A percentile compares a stretch with the other conserved stretches of the same genome.
Evolutionary conservation across 2,329 filamentous ascomycete genomes (phyloP).

Genomic region (Ophiostoma tasmaniense): DNA sequence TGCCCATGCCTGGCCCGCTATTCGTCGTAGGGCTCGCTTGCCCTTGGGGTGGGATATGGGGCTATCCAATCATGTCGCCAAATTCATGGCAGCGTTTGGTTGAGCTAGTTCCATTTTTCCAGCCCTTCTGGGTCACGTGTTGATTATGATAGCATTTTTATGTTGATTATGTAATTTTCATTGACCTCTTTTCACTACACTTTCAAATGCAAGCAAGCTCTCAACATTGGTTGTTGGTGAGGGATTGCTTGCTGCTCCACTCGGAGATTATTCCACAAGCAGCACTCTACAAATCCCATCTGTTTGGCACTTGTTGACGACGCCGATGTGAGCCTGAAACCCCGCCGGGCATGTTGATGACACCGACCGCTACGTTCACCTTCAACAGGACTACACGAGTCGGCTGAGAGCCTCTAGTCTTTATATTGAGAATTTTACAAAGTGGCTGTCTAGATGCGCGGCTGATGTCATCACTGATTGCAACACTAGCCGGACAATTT

Average conservation of each 20-base stretch:
- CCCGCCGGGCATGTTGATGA: too few relatives aligned
- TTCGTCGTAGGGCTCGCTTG: conserved; percentile 13
- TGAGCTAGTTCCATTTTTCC: neutral
- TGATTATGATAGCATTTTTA: neutral
- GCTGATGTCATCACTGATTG: neutral
- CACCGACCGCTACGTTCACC: too few relatives aligned
- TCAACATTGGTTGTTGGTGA: too few relatives aligned
- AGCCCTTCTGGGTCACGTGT: neutral
- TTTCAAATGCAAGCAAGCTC: neutral
- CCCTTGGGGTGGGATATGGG: neutral
- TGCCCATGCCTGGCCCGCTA: neutral
- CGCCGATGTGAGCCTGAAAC: too few relatives aligned
- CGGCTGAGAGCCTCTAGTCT: too few relatives aligned
- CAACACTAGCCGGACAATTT: neutral
- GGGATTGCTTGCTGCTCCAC: too few relatives aligned
- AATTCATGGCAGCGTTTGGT: neutral
- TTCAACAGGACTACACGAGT: too few relatives aligned
- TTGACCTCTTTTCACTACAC: neutral
- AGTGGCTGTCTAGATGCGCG: too few relatives aligned
- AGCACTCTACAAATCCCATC: too few relatives aligned
- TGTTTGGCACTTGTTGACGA: too few relatives aligned
- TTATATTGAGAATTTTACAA: too few relatives aligned
- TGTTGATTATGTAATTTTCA: neutral
- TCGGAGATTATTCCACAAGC: too few relatives aligned
- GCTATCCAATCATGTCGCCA: neutral